Conservation (phyloP, 2,329 filamentous ascomycete species). For the Fusarium sp. region DNA sequence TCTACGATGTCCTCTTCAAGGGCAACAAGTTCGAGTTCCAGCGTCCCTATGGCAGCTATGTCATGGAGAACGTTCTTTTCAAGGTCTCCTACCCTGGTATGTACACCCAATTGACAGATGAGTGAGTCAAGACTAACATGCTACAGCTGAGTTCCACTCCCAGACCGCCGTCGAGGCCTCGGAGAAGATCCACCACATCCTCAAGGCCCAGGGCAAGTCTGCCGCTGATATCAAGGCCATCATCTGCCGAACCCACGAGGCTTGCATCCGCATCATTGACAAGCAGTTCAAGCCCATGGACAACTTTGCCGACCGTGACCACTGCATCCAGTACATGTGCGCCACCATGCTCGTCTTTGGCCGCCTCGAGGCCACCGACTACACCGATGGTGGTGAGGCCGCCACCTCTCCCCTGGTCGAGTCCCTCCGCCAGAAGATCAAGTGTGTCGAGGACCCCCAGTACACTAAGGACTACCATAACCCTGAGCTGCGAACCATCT, state of each 20-base stretch:
- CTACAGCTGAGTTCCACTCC: slow-evolving; percentile 91
- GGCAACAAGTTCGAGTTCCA: slow-evolving; percentile 97
- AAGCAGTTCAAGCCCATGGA: slow-evolving; percentile 99
- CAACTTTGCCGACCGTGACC: slow-evolving; percentile 99
- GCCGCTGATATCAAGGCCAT: slow-evolving; percentile 94
- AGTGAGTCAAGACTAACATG: slow-evolving; percentile 21
- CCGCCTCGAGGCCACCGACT: slow-evolving; percentile 92
- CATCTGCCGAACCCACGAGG: slow-evolving; percentile 96
- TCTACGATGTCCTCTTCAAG: slow-evolving; percentile 98
- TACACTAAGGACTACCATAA: slow-evolving; percentile 98
- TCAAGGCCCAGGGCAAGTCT: slow-evolving; percentile 87
- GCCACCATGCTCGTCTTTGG: slow-evolving; percentile 96
- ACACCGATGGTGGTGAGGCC: slow-evolving; percentile 91
- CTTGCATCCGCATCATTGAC: slow-evolving; percentile 98
- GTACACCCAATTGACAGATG: slow-evolving; percentile 40
- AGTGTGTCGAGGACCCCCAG: slow-evolving; percentile 94
- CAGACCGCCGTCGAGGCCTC: slow-evolving; percentile 98
- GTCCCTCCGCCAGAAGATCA: slow-evolving; percentile 91
- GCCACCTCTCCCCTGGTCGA: slow-evolving; percentile 91
- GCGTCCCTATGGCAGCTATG: slow-evolving; percentile 95
- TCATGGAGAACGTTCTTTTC: slow-evolving; percentile 99
- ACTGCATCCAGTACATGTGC: slow-evolving; percentile 99
- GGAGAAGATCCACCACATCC: slow-evolving; percentile 85
- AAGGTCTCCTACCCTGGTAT: slow-evolving; percentile 97
- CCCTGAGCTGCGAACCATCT: slow-evolving; percentile 92